Conservation (phyloP, 2,329 filamentous ascomycete species). For the Cercospora brassicicola region DNA sequence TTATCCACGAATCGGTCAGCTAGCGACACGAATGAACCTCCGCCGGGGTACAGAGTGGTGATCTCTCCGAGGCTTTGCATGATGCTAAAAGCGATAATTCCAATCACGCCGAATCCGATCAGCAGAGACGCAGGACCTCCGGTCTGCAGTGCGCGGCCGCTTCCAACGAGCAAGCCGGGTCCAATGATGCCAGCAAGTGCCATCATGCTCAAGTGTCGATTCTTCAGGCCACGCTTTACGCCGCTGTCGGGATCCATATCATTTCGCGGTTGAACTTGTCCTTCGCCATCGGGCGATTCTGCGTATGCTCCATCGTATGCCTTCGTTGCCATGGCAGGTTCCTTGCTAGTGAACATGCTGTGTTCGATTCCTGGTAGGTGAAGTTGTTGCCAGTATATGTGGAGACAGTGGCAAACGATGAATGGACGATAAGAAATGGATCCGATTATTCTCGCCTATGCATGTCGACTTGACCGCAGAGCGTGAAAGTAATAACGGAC, state of each 20-base stretch:
- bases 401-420: neutral
- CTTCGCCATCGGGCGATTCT: slow-evolving; percentile 7
- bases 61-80: slow-evolving; percentile 76
- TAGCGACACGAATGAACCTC: slow-evolving; percentile 69
- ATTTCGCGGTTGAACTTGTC: neutral
- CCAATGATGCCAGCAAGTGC: slow-evolving; percentile 57
- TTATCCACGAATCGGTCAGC: slow-evolving; percentile 71
- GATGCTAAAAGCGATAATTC: slow-evolving; percentile 64
- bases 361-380: neutral
- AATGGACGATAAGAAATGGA: neutral
- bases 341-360: slow-evolving; percentile 2
- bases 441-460: neutral
- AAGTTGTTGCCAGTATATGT: neutral
- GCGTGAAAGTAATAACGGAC: neutral
- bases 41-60: slow-evolving; percentile 70
- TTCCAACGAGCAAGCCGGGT: slow-evolving; percentile 70
- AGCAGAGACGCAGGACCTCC: slow-evolving; percentile 71
- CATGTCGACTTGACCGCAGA: neutral
- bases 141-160: slow-evolving; percentile 65
- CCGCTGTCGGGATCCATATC: slow-evolving; percentile 60
- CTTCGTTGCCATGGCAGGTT: slow-evolving; percentile 8
- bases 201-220: no score
- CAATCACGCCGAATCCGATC: slow-evolving; percentile 72
- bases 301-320: neutral
- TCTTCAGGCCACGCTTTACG: slow-evolving; percentile 69